These are phyloP conservation scores for Colletotrichum sp. DNA, from an alignment of 2,329 filamentous ascomycete species.

Conservation along the genomic window DNA sequence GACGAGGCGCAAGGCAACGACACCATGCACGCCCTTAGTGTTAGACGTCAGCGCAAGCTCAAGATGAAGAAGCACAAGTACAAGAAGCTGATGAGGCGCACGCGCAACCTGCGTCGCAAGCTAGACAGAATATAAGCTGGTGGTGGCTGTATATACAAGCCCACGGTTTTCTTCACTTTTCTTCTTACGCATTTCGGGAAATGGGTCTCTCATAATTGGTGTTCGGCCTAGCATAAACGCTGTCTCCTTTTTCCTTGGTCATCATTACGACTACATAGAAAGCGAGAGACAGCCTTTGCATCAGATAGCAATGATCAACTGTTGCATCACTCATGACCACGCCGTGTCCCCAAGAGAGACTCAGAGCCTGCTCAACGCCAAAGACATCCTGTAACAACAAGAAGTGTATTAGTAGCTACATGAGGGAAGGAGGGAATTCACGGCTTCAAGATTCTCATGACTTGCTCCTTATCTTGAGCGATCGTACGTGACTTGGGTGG, in stretches of 20 bases:
- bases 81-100: constrained; percentile 97
- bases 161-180: constrained; percentile 11
- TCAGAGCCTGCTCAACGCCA: not conserved
- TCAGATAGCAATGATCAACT: constrained; percentile 21
- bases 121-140: constrained; percentile 66
- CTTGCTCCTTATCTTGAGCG: not conserved
- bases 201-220: constrained; percentile 15
- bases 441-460: not conserved
- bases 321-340: constrained; percentile 10
- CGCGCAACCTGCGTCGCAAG: constrained; percentile 86
- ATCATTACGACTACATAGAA: constrained; percentile 11
- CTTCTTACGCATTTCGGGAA: constrained; percentile 24
- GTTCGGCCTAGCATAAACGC: constrained; percentile 9
- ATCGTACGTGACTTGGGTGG: not conserved
- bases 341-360: not conserved
- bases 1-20: constrained; percentile 55
- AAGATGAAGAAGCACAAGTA: constrained; percentile 99
- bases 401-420: constrained; percentile 18
- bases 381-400: constrained; percentile 16
- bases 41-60: constrained; percentile 88
- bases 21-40: constrained; percentile 82
- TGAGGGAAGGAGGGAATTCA: not conserved
- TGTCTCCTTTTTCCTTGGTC: constrained; percentile 1
- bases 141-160: constrained; percentile 28
- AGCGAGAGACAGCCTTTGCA: constrained; percentile 15